A percentile compares a stretch with the other conserved stretches of the same genome.
Conservation (phyloP, 2,329 filamentous ascomycete species). For the Diaporthe helianthi region DNA sequence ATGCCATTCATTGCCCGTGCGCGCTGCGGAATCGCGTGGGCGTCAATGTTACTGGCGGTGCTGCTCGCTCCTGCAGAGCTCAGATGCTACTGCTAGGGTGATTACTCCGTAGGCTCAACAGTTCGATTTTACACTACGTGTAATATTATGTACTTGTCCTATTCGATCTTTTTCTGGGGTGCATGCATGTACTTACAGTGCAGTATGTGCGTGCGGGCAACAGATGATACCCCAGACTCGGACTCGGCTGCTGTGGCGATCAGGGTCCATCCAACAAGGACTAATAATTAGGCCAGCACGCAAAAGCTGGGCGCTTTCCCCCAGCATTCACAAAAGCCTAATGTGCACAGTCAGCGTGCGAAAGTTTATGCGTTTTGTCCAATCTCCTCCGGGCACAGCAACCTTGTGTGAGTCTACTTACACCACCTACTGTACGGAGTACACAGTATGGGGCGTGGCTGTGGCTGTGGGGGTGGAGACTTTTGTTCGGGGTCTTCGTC, state of each 20-base stretch:
- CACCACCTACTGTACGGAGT: too few species aligned
- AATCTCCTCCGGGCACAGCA: neutral
- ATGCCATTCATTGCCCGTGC: neutral
- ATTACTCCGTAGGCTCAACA: neutral
- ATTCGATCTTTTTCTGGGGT: neutral
- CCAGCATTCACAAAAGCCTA: neutral
- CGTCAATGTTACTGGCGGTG: too few species aligned
- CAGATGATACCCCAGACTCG: conserved; percentile 16
- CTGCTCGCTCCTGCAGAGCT: too few species aligned
- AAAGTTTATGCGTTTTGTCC: conserved; percentile 23
- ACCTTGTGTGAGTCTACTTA: neutral
- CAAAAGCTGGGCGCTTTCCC: neutral
- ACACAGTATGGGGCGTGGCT: neutral
- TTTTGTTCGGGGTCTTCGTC: too few species aligned
- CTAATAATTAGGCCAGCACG: neutral
- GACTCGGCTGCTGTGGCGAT: conserved; percentile 22
- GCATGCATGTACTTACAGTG: conserved; percentile 8
- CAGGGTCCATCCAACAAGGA: neutral
- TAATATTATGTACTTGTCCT: too few species aligned
- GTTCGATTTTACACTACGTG: neutral
- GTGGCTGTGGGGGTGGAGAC: conserved; percentile 1
- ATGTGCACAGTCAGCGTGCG: neutral
- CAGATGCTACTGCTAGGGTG: neutral
- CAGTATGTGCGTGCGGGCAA: conserved; percentile 15
- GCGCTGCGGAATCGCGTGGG: neutral